These are phyloP conservation scores for Tuber brumale DNA, from an alignment of 495 filamentous ascomycete genomes.

Conservation along the genomic window DNA sequence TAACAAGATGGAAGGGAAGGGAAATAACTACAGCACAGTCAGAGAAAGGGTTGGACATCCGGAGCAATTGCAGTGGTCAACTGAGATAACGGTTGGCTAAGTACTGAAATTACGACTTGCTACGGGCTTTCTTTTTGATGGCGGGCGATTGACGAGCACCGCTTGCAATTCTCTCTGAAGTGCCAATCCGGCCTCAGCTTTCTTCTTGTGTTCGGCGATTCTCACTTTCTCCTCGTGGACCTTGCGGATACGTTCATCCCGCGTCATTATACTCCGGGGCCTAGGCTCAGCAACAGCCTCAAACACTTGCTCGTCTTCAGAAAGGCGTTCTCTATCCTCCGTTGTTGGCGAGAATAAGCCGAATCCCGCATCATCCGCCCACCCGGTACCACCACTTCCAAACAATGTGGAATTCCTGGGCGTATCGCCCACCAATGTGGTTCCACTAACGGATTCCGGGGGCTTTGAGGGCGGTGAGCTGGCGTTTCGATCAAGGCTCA, in stretches of 20 bases:
- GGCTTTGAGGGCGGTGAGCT: constrained; percentile 69
- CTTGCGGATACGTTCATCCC: constrained; percentile 81
- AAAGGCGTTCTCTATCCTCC: constrained; percentile 36
- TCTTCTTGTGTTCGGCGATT: constrained; percentile 61
- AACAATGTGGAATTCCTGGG: constrained; percentile 52
- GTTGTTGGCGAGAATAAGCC: constrained; percentile 45
- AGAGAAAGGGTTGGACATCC: neutral
- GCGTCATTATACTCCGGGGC: constrained; percentile 61
- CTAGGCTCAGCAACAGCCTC: constrained; percentile 75
- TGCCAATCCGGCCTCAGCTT: constrained; percentile 67
- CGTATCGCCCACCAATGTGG: constrained; percentile 71
- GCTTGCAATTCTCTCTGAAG: constrained; percentile 90
- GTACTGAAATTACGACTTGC: constrained; percentile 27
- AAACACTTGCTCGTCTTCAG: constrained; percentile 71
- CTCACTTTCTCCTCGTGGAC: constrained; percentile 79
- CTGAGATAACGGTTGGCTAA: constrained; percentile 1
- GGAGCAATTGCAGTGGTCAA: neutral
- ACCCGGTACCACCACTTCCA: constrained; percentile 66
- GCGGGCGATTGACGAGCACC: constrained; percentile 70
- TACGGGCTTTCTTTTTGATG: constrained; percentile 42
- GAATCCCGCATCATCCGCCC: constrained; percentile 50
- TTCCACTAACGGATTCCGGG: constrained; percentile 69
- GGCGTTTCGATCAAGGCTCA: constrained; percentile 65
- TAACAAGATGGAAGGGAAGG: neutral
- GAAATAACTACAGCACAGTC: neutral